Evolutionary conservation across 371 early-diverging fungal genomes (phyloP).

Genomic region (Synchytrium microbalum): DNA sequence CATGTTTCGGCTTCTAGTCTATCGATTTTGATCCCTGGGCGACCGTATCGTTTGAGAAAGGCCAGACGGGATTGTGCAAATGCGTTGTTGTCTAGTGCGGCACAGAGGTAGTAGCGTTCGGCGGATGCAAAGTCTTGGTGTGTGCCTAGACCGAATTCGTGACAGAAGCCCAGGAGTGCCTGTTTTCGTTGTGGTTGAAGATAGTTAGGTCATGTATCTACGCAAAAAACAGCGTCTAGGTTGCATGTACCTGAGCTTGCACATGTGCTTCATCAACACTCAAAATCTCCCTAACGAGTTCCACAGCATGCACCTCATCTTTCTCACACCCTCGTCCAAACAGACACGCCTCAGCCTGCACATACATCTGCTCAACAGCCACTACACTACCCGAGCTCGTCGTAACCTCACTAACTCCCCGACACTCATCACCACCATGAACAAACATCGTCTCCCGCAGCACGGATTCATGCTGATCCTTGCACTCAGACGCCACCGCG

Average conservation of each 20-base stretch:
- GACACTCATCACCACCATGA: no score
- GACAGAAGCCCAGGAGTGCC: slow-evolving; percentile 46
- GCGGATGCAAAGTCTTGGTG: slow-evolving; percentile 46
- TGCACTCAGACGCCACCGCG: no score
- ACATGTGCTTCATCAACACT: slow-evolving; percentile 13
- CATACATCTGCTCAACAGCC: no score
- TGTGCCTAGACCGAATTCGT: slow-evolving; percentile 71
- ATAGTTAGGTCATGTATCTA: no score
- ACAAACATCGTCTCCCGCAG: no score
- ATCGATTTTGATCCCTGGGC: slow-evolving; percentile 66
- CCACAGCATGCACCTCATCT: no score
- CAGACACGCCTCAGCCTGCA: no score
- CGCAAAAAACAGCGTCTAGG: background rate
- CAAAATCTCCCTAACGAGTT: no score
- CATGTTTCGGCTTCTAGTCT: slow-evolving; percentile 56
- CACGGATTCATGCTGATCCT: no score
- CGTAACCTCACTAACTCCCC: no score
- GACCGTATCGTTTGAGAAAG: slow-evolving; percentile 72
- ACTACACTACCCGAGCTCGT: no score
- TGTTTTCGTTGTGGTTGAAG: slow-evolving; percentile 10
- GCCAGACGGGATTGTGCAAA: slow-evolving; percentile 64
- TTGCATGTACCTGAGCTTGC: background rate
- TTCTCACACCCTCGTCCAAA: no score
- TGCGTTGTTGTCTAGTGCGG: slow-evolving; percentile 44
- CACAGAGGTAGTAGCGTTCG: slow-evolving; percentile 41